Evolutionary conservation across 2,329 filamentous ascomycete species (phyloP), one percentile per base, ranked within the genome.

Genomic region (Fusarium xylarioides): DNA sequence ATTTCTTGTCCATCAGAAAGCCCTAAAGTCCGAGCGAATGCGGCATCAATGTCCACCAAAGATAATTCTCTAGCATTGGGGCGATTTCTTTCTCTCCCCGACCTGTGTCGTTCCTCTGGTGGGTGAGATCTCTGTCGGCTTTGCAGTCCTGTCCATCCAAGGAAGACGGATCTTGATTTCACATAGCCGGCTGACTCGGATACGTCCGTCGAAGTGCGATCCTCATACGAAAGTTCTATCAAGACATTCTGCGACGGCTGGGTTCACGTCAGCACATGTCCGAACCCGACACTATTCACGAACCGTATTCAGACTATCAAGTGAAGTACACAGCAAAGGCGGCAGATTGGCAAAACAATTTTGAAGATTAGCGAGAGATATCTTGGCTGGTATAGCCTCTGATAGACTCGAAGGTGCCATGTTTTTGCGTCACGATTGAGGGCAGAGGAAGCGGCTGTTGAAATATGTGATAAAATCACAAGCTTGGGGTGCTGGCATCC

Each of bases 21-120:
- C 0, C 47, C 47, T 5, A 50, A 16, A 2, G 93, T 97, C 79
- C 95, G 93, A 1, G 93, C 94, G 37, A 98, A 82, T 9, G 93
- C 16, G 7, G 30, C 30, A 50, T 50, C n/a, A 3, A 34, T 34
- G 4, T 50, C 47, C 5, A 50, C 47, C 11, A 7, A 50, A 7
- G n/a, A 10, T 9, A 16, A 23, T 19, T 19, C 47, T 18, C 47
- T 50, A 6, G 18, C 8, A 21, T 18, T 18, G 7, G n/a, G 30
- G 16, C 30, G 30, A 2, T 9, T 4, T 30, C 2, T n/a, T 7
- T n/a, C 9, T 10, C 15, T 50, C 2, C 10, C 5, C 4, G 14
- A 23, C 4, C 46, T 5, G 8, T n/a, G 2, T 30, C 7, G 9
- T 16, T 32, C 46, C 4, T 30, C 19, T n/a, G 28, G 12, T 16